phyloP scores from a whole-genome alignment of 352 stramenopile genomes.

The Phytophthora ramorum region DNA sequence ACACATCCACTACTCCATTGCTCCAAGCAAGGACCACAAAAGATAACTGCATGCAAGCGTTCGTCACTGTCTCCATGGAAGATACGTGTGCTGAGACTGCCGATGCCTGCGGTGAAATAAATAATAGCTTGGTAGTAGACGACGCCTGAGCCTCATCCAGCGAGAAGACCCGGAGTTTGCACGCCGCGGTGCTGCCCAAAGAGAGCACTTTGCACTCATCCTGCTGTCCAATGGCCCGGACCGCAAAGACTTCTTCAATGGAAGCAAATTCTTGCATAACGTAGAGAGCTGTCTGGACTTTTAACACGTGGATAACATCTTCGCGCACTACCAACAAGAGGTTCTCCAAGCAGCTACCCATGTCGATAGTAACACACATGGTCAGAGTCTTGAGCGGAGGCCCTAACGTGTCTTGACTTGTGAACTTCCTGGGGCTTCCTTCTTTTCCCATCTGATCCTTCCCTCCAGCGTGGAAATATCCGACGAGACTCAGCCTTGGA shows the following conservation, averaged over 20 bases:
- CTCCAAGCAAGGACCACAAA: slow-evolving; percentile 63
- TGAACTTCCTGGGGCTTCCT: slow-evolving; percentile 11
- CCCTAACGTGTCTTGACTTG: slow-evolving; percentile 23
- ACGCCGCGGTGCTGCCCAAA: slow-evolving; percentile 27
- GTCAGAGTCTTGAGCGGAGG: slow-evolving; percentile 27
- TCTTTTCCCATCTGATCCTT: slow-evolving; percentile 24
- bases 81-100: slow-evolving; percentile 13
- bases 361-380: slow-evolving; percentile 62
- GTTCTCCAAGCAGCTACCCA: slow-evolving; percentile 54
- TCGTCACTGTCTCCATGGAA: slow-evolving; percentile 29
- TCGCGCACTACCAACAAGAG: slow-evolving; percentile 58
- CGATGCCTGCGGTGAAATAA: slow-evolving; percentile 15
- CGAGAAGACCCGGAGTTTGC: slow-evolving; percentile 30
- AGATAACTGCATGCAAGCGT: slow-evolving; percentile 6
- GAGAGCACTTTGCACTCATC: slow-evolving; percentile 23
- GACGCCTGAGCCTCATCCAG: slow-evolving; percentile 8
- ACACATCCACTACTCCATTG: slow-evolving; percentile 55
- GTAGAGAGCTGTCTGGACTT: slow-evolving; percentile 60
- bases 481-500: slow-evolving; percentile 40
- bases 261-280: slow-evolving; percentile 29
- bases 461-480: slow-evolving; percentile 28
- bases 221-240: slow-evolving; percentile 24
- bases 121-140: slow-evolving; percentile 12
- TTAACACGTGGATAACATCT: slow-evolving; percentile 74
- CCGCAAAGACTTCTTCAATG: slow-evolving; percentile 26